Percentiles rank a stretch among this genome's conserved stretches.
These are phyloP conservation scores for Populus nigra DNA, from an alignment of 345 rosid species.

Conservation along the genomic window DNA sequence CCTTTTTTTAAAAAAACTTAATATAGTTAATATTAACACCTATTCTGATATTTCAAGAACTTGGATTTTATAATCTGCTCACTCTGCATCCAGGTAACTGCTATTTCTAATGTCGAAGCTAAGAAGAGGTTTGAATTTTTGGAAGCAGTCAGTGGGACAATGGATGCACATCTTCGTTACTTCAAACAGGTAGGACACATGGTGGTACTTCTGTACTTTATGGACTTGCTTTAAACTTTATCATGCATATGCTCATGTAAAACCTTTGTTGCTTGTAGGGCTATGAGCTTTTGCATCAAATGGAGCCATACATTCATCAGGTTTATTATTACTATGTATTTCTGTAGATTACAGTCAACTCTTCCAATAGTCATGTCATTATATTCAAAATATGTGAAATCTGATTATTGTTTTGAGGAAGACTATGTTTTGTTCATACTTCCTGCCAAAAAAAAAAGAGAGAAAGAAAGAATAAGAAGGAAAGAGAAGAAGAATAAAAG, in stretches of 20 bases:
- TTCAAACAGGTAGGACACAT: conserved; percentile 68
- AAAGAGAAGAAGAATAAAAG: neutral
- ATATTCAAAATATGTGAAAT: neutral
- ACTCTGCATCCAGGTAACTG: conserved; percentile 58
- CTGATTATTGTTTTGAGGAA: neutral
- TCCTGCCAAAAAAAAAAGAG: neutral
- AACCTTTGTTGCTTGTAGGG: conserved; percentile 45
- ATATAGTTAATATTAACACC: neutral
- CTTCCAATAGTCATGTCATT: neutral
- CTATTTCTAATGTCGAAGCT: conserved; percentile 93
- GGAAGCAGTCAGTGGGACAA: conserved; percentile 98
- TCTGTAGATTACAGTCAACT: neutral
- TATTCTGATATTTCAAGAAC: neutral
- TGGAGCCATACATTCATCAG: conserved; percentile 99
- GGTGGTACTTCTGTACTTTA: conserved; percentile 15
- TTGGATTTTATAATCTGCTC: neutral
- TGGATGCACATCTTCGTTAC: conserved; percentile 99
- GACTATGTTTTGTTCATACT: neutral
- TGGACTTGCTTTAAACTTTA: conserved; percentile 7
- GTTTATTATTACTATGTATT: conserved; percentile 29
- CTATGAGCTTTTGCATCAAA: conserved; percentile 92
- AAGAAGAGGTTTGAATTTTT: conserved; percentile 94
- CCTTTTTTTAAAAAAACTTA: neutral
- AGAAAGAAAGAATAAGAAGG: neutral
- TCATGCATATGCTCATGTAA: conserved; percentile 18